These are phyloP conservation scores for Thelonectria olida DNA, from an alignment of 2,329 filamentous ascomycete species.

Conservation along the genomic window DNA sequence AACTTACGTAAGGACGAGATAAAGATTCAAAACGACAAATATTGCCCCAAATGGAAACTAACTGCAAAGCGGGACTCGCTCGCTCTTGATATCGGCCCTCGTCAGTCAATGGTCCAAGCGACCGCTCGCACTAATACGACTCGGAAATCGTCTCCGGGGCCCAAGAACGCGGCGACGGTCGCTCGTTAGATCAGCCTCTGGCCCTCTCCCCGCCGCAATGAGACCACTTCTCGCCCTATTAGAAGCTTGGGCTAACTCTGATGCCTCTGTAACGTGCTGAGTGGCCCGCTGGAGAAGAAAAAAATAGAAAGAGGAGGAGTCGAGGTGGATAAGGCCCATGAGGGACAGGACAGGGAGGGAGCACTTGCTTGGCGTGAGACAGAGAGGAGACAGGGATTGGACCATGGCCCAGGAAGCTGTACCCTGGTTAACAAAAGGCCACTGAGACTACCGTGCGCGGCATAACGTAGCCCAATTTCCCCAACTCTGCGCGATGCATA, in stretches of 20 bases:
- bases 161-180: constrained; percentile 14
- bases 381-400: neutral
- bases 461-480: constrained; percentile 19
- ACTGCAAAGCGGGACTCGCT: neutral
- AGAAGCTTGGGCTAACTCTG: neutral
- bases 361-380: neutral
- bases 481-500: constrained; percentile 28
- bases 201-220: constrained; percentile 1
- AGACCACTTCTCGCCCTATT: constrained; percentile 6
- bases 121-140: constrained; percentile 6
- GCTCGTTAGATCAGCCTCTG: constrained; percentile 12
- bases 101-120: neutral
- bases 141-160: constrained; percentile 2
- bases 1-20: constrained; percentile 5
- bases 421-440: neutral
- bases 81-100: constrained; percentile 1
- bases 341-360: neutral
- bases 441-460: constrained; percentile 20
- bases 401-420: neutral
- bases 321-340: neutral
- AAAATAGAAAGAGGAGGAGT: neutral
- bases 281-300: too few species aligned
- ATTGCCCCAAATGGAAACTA: neutral
- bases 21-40: neutral
- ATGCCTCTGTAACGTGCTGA: neutral